phyloP scores from a whole-genome alignment of 306 rosid species.

The Prunus campanulata region DNA sequence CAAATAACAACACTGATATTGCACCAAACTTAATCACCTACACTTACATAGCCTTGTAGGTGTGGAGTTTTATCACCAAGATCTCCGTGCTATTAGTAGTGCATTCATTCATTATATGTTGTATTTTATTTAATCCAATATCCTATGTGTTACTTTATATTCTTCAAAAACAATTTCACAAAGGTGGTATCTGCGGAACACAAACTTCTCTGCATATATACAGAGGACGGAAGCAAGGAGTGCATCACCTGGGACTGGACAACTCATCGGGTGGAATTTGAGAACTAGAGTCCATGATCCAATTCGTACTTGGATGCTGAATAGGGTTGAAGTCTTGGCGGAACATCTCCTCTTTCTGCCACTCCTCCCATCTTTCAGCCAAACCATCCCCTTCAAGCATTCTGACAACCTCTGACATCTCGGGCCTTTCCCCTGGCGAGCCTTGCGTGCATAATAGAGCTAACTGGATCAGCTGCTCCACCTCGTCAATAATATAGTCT shows the following conservation, averaged over 20 bases:
- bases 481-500: slow-evolving; percentile 51
- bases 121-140: too few relatives aligned
- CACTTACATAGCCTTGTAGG: too few relatives aligned
- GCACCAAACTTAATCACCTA: too few relatives aligned
- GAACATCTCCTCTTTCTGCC: slow-evolving; percentile 82
- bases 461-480: slow-evolving; percentile 82
- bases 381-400: slow-evolving; percentile 96
- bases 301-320: slow-evolving; percentile 45
- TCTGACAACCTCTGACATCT: slow-evolving; percentile 88
- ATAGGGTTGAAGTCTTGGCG: slow-evolving; percentile 49
- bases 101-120: too few relatives aligned
- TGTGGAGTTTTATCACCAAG: too few relatives aligned
- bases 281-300: slow-evolving; percentile 80
- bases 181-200: slow-evolving; percentile 37
- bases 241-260: slow-evolving; percentile 80
- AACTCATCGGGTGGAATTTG: slow-evolving; percentile 72
- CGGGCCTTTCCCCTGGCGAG: slow-evolving; percentile 67
- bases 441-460: slow-evolving; percentile 88
- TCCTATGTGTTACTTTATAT: too few relatives aligned
- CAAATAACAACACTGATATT: too few relatives aligned
- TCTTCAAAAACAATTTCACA: slow-evolving; percentile 25
- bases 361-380: slow-evolving; percentile 86
- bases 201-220: slow-evolving; percentile 16
- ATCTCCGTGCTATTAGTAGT: too few relatives aligned
- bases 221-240: background rate